Base-by-base conservation (phyloP, 2,329 filamentous ascomycete genomes). In the Sporothrix sp. region DNA sequence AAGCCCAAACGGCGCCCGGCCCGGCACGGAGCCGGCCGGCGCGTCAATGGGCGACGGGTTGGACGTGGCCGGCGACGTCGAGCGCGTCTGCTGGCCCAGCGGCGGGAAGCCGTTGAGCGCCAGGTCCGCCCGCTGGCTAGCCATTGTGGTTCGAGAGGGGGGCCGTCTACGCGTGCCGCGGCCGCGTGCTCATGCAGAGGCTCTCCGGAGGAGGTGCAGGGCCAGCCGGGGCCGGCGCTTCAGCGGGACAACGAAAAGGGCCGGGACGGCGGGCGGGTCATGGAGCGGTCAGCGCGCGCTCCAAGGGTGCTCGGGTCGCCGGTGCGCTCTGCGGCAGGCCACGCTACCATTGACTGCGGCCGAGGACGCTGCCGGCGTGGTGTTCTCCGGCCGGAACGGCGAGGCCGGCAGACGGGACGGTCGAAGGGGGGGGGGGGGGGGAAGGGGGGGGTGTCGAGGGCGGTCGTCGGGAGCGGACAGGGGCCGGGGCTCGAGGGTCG, bases 71-170 rank as follows among this genome's bases (percentile, higher is more conserved):
- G 88, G 90, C 44, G 88, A 88, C 59, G 80, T 82, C 46, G 88
- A 93, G 62, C 84, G 81, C 54, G 79, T 73, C 65, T 86, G 81
- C 45, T 54, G 52, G 14, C 62, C 79, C 73, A 65, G 79, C 76
- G 66, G 80, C 68, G 54, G 56, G 59, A 87, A 79, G 69, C 87
- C 90, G 71, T 87, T 87, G 68, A 93, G 81, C 66, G 84, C 84
- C 74, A 93, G 86, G 67, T 95, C 87, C 63, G 87, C 81, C 79
- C 88, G 84, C 68, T 84, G 76, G 71, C 79, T 87, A 75, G 87
- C 85, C 89, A 95, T 95, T 89, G 91, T 89, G 79, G 14, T 43
- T 25, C 23, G 25, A 6, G 27, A 14, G 25, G 38, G n/a, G n/a
- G n/a, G n/a, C n/a, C n/a, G n/a, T n/a, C n/a, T 20, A 30, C 25